Base-by-base conservation (phyloP, 176 grass and related monocot genomes). In the Hsuehochloa calcarea region DNA sequence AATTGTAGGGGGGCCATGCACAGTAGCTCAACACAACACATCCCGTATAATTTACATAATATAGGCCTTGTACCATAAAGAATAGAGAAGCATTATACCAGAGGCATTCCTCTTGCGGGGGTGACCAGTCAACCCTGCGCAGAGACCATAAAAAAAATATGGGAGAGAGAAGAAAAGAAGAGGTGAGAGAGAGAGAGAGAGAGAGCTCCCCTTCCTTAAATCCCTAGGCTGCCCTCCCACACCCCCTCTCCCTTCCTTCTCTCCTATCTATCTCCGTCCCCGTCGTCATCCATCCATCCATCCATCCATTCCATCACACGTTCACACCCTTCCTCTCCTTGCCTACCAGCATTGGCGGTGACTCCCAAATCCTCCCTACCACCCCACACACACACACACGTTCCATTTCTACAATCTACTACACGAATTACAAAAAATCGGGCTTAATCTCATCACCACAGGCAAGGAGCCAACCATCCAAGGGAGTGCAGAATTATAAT, bases 51-150 rank as follows among this genome's bases (percentile, higher is more conserved):
- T 88, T 88, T 77, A 82, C 78, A 55, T 77, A 72, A 55, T 77
- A 72, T 80, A 84, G 65, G 23, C 72, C 39, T 82, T 85, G 82
- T 85, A 88, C 86, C 77, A 88, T 73, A 83, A 85, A 67, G 70
- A 88, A 88, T 66, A 81, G 74, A 76, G 75, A 52, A 76, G 81
- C 85, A 68, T 76, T 55, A 68, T 70, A 80, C 83, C 68, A 77
- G 80, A 80, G 75, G 81, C 68, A 70, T 91, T 91, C 80, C 82
- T 66, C 77, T 88, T 73, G 72, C 51, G 20, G 81, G 68, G 66
- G 43, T 80, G 81, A 68, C 13, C 84, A 66, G 89, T 88, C 86
- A 92, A 91, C 85, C 43, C 62, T 56, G 77, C 51, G 68, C 82
- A 85, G 82, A 86, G 90, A 86, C 82, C 86, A 79, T 43, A 74